Evolutionary conservation across 1,139 yeast species (phyloP).

Genomic region (Zygoascus hellenicus): DNA sequence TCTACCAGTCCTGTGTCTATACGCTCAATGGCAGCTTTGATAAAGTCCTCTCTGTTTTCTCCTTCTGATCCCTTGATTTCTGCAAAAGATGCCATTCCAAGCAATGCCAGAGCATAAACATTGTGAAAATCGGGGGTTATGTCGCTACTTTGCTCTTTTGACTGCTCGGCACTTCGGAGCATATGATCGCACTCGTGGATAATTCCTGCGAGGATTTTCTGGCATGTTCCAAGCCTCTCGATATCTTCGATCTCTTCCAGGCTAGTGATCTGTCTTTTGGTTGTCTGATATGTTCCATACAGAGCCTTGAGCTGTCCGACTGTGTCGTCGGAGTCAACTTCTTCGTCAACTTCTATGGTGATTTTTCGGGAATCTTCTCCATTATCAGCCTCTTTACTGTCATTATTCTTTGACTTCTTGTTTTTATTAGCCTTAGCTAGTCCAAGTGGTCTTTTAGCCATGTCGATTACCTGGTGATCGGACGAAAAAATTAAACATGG

Average conservation of each 20-base stretch:
- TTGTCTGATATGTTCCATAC: slow-evolving; percentile 40
- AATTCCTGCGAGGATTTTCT: slow-evolving; percentile 61
- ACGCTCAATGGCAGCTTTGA: slow-evolving; percentile 69
- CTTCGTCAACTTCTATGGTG: slow-evolving; percentile 66
- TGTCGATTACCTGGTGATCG: slow-evolving; percentile 10
- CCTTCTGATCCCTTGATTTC: slow-evolving; percentile 18
- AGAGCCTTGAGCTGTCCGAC: slow-evolving; percentile 65
- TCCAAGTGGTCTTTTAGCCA: slow-evolving; percentile 71
- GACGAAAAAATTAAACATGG: background rate
- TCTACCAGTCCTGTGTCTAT: slow-evolving; percentile 48
- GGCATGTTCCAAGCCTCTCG: slow-evolving; percentile 16
- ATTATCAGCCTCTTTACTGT: slow-evolving; percentile 16
- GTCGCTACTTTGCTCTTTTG: slow-evolving; percentile 16
- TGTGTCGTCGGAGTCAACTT: slow-evolving; percentile 71
- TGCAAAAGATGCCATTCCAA: slow-evolving; percentile 50
- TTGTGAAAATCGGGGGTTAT: slow-evolving; percentile 58
- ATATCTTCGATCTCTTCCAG: slow-evolving; percentile 38
- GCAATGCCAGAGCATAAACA: slow-evolving; percentile 66
- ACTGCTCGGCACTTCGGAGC: slow-evolving; percentile 43
- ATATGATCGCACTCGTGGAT: slow-evolving; percentile 88
- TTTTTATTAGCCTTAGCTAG: slow-evolving; percentile 55
- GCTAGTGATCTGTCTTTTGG: background rate
- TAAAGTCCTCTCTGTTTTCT: slow-evolving; percentile 35
- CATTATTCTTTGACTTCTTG: slow-evolving; percentile 23
- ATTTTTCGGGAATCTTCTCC: slow-evolving; percentile 34